phyloP scores from a whole-genome alignment of 495 filamentous ascomycete species.

The Hyphodiscus hymeniophilus region DNA sequence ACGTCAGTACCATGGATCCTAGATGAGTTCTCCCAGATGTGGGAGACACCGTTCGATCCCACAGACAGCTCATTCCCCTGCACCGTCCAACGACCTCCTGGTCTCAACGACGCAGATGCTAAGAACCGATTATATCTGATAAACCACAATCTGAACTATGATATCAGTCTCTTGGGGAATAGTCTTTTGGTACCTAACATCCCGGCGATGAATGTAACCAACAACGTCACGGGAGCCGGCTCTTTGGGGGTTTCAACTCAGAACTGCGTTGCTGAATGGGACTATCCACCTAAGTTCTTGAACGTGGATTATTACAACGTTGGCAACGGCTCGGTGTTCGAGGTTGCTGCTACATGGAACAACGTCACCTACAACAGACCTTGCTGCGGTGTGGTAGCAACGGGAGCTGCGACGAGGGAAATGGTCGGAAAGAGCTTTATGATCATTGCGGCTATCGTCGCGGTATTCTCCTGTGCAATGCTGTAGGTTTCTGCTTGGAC shows the following conservation, averaged over 20 bases:
- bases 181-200: slow-evolving; percentile 66
- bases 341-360: slow-evolving; percentile 79
- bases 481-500: too few species aligned
- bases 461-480: slow-evolving; percentile 5
- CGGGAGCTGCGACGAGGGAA: slow-evolving; percentile 1
- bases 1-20: slow-evolving; percentile 66
- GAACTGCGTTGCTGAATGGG: slow-evolving; percentile 62
- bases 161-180: slow-evolving; percentile 45
- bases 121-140: slow-evolving; percentile 65
- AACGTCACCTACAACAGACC: slow-evolving; percentile 69
- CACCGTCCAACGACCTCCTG: slow-evolving; percentile 59
- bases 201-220: slow-evolving; percentile 60
- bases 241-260: slow-evolving; percentile 60
- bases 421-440: slow-evolving; percentile 7
- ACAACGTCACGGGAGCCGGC: slow-evolving; percentile 54
- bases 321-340: slow-evolving; percentile 81
- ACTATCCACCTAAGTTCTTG: slow-evolving; percentile 74
- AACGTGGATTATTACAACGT: slow-evolving; percentile 88
- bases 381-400: slow-evolving; percentile 54
- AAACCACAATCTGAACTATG: slow-evolving; percentile 86
- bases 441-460: slow-evolving; percentile 8
- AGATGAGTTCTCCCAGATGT: slow-evolving; percentile 66
- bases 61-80: slow-evolving; percentile 58
- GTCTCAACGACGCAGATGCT: slow-evolving; percentile 32
- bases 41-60: slow-evolving; percentile 73